Evolutionary conservation across 768 basidiomycete species (phyloP), one percentile per base, ranked within the genome.

Genomic region (Saitozyma sp.): DNA sequence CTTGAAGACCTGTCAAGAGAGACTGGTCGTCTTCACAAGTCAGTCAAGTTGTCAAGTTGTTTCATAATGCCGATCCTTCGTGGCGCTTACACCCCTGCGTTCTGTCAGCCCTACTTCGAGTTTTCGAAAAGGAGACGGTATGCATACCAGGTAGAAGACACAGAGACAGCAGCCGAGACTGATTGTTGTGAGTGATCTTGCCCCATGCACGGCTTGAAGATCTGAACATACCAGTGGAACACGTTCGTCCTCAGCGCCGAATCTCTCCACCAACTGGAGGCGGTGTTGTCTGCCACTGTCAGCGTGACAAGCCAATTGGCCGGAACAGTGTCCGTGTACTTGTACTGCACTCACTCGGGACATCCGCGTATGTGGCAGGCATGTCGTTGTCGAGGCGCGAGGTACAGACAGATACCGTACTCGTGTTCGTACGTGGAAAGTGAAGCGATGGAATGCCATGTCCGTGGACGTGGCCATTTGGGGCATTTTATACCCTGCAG

Each of bases 1-100:
- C 66, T 46, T 69, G 68, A 56, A 69, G 68, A 58, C 68, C 68
- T 16, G 53, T 69, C 29, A 69, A 46, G 1, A 69, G 50, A 16
- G 53, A 54, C 56, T 66, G 65, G 50, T 69, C 68, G 45, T 66
- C 68, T 69, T 39, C 7, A 10, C 3, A 20, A 46, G 9, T 43
- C n/a, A 40, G n/a, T 1, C 14, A 37, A 14, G 38, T 13, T 37
- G 54, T 42, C n/a, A 10, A 10, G 45, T 46, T 10, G n/a, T 46
- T n/a, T 14, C 13, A 29, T 48, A 2, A 9, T 56, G 37, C 16
- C 3, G 38, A 11, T 9, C 19, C 8, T 40, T 2, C 45, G 10
- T 13, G 20, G 49, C 56, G 29, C 49, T n/a, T 42, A 58, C 56
- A 58, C 8, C 56, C 56, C 56, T 58, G 29, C n/a, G 2, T 9